These are phyloP conservation scores for Apiospora phragmitis DNA, from an alignment of 2,329 filamentous ascomycete species.

Conservation along the genomic window DNA sequence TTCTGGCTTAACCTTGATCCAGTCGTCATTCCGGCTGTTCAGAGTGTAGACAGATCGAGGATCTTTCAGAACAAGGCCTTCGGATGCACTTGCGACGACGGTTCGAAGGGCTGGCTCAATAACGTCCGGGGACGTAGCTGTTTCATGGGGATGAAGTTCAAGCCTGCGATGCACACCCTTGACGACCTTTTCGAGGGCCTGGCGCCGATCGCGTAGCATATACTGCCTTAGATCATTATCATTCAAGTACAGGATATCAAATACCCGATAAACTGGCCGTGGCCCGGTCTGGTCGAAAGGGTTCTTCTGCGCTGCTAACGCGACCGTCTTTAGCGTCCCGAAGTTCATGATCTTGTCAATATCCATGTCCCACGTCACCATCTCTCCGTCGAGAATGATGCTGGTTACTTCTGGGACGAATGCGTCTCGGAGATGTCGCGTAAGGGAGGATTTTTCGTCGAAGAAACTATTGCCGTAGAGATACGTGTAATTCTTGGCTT, in stretches of 20 bases:
- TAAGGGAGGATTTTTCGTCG: conserved; percentile 76
- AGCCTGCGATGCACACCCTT: conserved; percentile 71
- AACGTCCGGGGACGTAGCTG: conserved; percentile 65
- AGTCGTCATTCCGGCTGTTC: conserved; percentile 90
- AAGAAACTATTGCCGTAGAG: conserved; percentile 79
- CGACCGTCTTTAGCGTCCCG: conserved; percentile 90
- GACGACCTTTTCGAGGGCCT: conserved; percentile 72
- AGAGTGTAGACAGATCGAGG: conserved; percentile 83
- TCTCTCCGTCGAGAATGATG: conserved; percentile 93
- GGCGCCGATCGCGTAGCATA: conserved; percentile 76
- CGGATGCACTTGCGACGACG: conserved; percentile 83
- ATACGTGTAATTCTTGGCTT: conserved; percentile 94
- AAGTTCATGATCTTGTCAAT: conserved; percentile 85
- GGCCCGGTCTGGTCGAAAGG: conserved; percentile 63
- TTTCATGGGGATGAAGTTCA: conserved; percentile 75
- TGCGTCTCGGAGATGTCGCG: conserved; percentile 73
- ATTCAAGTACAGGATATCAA: conserved; percentile 91
- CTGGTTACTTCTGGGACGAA: conserved; percentile 79
- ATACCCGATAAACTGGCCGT: conserved; percentile 79
- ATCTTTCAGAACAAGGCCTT: conserved; percentile 93
- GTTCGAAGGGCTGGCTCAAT: conserved; percentile 79
- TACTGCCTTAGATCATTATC: conserved; percentile 77
- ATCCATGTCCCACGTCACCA: conserved; percentile 96
- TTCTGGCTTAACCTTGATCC: conserved; percentile 98
- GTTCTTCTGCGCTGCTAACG: conserved; percentile 75